Percentiles rank a stretch among this genome's conserved stretches.
Evolutionary conservation across 257 asterid species (phyloP).

Genomic region (Cinchona pubescens): DNA sequence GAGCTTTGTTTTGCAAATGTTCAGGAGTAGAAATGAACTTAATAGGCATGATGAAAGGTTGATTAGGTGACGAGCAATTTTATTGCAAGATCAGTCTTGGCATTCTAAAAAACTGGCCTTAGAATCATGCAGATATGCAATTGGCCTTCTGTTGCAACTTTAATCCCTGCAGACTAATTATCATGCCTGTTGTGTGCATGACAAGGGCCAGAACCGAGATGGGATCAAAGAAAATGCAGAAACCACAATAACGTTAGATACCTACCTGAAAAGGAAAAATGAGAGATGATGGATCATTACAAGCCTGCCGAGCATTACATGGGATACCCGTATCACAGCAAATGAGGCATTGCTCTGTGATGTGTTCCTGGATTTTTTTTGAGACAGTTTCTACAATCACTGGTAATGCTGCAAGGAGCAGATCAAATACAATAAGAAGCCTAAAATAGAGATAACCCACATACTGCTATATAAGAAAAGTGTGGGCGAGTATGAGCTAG

Average conservation of each 20-base stretch:
- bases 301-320: constrained; percentile 78
- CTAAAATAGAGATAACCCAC: neutral
- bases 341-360: constrained; percentile 84
- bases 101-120: neutral
- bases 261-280: constrained; percentile 94
- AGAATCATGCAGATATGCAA: neutral
- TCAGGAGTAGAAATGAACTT: neutral
- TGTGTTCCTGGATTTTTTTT: constrained; percentile 68
- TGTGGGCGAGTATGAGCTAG: neutral
- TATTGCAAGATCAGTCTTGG: neutral
- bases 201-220: neutral
- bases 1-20: neutral
- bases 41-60: neutral
- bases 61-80: neutral
- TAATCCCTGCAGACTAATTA: neutral
- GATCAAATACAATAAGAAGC: constrained; percentile 11
- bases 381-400: constrained; percentile 81
- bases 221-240: neutral
- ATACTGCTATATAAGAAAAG: neutral
- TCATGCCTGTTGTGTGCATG: neutral
- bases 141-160: neutral
- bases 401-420: constrained; percentile 60
- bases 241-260: constrained; percentile 1
- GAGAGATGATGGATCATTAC: constrained; percentile 70
- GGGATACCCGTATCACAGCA: constrained; percentile 86